Conservation (phyloP, 768 basidiomycete genomes). For the Rhodotorula paludigena region DNA sequence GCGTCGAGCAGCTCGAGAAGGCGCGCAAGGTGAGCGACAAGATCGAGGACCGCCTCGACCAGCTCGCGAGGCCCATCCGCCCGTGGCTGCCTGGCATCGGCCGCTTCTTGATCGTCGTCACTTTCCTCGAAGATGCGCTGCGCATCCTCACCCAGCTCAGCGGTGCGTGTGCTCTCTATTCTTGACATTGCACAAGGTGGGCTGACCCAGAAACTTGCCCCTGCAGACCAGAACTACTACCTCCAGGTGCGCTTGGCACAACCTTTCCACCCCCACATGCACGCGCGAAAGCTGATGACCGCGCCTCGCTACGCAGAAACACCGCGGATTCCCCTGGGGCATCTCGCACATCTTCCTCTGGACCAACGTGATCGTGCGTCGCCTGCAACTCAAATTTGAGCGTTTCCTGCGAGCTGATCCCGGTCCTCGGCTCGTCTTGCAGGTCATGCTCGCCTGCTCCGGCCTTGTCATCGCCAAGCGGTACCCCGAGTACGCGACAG, state of each 20-base stretch:
- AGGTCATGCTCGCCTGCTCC: constrained; percentile 87
- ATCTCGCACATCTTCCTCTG: constrained; percentile 87
- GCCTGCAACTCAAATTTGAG: background rate
- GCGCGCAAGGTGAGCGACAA: constrained; percentile 45
- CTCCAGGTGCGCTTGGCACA: constrained; percentile 64
- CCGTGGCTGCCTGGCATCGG: constrained; percentile 92
- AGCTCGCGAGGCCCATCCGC: constrained; percentile 84
- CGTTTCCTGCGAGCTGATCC: no score
- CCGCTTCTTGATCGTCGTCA: constrained; percentile 93
- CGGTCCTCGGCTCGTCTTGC: background rate
- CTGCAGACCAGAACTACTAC: constrained; percentile 89
- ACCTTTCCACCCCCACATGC: background rate
- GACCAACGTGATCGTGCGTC: constrained; percentile 80
- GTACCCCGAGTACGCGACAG: constrained; percentile 81
- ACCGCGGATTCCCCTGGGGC: constrained; percentile 93
- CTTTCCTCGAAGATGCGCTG: constrained; percentile 93
- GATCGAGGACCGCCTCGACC: constrained; percentile 85
- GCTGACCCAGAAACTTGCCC: no score
- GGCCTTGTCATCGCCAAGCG: constrained; percentile 78
- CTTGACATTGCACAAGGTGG: accelerated
- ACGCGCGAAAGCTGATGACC: background rate
- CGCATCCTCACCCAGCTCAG: constrained; percentile 63
- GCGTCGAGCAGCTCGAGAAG: constrained; percentile 37
- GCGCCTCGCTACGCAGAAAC: constrained; percentile 53
- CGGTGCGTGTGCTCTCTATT: constrained; percentile 14